These are phyloP conservation scores for Candida silvicultrix DNA, from an alignment of 805 yeast species.

Conservation along the genomic window DNA sequence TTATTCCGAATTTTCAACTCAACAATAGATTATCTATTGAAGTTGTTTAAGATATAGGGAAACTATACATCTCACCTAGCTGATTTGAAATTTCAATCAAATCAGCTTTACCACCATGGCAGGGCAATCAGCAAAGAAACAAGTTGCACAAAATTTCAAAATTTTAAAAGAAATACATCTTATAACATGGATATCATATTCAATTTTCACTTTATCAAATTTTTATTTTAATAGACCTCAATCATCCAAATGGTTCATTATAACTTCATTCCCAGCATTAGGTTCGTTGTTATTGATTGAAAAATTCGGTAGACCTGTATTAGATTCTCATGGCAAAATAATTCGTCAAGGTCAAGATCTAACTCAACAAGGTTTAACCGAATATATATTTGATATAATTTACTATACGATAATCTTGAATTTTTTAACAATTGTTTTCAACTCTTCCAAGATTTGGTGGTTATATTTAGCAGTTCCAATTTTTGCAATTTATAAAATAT, in stretches of 20 bases:
- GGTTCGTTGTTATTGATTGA: conserved; percentile 38
- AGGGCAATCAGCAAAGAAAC: conserved; percentile 49
- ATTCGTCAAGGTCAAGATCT: conserved; percentile 43
- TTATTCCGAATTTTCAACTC: too few species aligned
- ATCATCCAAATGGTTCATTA: conserved; percentile 21
- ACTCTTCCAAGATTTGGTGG: conserved; percentile 43
- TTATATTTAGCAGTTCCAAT: conserved; percentile 36
- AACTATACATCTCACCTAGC: too few species aligned
- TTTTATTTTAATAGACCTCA: conserved; percentile 32
- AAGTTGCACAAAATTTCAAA: conserved; percentile 34
- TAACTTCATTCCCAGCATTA: conserved; percentile 27
- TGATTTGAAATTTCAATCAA: too few species aligned
- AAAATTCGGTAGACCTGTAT: conserved; percentile 42
- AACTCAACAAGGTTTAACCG: conserved; percentile 41
- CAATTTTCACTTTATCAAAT: conserved; percentile 21
- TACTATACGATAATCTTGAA: conserved; percentile 47
- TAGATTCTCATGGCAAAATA: conserved; percentile 30
- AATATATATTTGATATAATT: conserved; percentile 48
- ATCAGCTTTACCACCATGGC: conserved; percentile 39
- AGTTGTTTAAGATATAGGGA: too few species aligned
- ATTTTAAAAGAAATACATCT: conserved; percentile 34
- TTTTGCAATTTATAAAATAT: conserved; percentile 38
- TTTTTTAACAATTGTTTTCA: conserved; percentile 35
- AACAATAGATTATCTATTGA: too few species aligned
- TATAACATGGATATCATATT: conserved; percentile 22